Evolutionary conservation across 2,329 filamentous ascomycete genomes (phyloP).

Genomic region (Aureobasidium sp.): DNA sequence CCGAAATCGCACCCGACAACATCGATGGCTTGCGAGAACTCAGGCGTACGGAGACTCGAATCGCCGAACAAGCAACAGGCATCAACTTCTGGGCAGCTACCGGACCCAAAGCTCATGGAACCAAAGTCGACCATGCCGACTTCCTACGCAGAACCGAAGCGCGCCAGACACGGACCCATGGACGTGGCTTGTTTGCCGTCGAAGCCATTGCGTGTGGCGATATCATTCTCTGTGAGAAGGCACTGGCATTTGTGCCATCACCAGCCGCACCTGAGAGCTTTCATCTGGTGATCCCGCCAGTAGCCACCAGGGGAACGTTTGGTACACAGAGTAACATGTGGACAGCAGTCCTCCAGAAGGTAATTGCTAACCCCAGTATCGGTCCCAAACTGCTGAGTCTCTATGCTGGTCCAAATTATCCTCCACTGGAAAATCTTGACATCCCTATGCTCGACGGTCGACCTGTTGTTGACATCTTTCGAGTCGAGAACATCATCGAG

Average conservation of each 20-base stretch:
- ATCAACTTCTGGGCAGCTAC: neutral
- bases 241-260: constrained; percentile 15
- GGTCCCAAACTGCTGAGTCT: constrained; percentile 17
- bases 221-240: constrained; percentile 19
- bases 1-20: neutral
- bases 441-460: neutral
- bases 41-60: neutral
- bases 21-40: neutral
- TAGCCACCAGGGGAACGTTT: constrained; percentile 2
- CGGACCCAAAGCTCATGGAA: neutral
- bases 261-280: constrained; percentile 9
- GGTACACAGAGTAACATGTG: constrained; percentile 16
- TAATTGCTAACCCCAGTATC: constrained; percentile 15
- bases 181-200: constrained; percentile 6
- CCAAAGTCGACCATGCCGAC: constrained; percentile 18
- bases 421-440: constrained; percentile 12
- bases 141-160: constrained; percentile 13
- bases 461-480: constrained; percentile 20
- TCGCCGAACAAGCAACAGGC: neutral
- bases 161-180: neutral
- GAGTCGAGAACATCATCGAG: constrained; percentile 33
- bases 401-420: constrained; percentile 13
- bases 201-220: constrained; percentile 1
- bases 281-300: neutral
- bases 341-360: constrained; percentile 15